Evolutionary conservation across 2,329 filamentous ascomycete species (phyloP).

Genomic region (Bipolaris oryzae): DNA sequence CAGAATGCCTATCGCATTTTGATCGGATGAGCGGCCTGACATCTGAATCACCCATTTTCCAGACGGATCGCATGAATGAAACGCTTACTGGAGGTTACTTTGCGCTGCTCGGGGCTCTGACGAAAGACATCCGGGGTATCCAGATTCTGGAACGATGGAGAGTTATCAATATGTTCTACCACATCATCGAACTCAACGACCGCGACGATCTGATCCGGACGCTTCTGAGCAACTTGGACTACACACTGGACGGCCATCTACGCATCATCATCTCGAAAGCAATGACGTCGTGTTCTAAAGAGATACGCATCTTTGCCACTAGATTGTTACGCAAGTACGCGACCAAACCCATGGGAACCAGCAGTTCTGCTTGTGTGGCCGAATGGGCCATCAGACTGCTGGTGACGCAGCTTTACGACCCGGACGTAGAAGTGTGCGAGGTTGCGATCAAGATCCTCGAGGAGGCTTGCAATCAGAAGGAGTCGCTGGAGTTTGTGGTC

Average conservation of each 20-base stretch:
- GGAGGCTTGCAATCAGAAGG: slow-evolving; percentile 92
- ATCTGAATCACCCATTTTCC: slow-evolving; percentile 87
- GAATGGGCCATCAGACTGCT: slow-evolving; percentile 96
- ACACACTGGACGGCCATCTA: slow-evolving; percentile 81
- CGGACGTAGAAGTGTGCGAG: slow-evolving; percentile 94
- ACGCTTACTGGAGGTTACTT: slow-evolving; percentile 94
- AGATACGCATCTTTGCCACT: slow-evolving; percentile 89
- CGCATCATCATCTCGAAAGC: slow-evolving; percentile 92
- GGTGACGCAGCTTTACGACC: slow-evolving; percentile 98
- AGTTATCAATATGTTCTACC: slow-evolving; percentile 99
- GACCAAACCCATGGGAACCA: slow-evolving; percentile 59
- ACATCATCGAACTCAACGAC: slow-evolving; percentile 90
- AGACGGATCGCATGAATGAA: slow-evolving; percentile 79
- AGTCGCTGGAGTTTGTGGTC: slow-evolving; percentile 92
- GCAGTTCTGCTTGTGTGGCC: slow-evolving; percentile 64
- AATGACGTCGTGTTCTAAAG: slow-evolving; percentile 85
- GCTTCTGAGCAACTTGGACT: slow-evolving; percentile 90
- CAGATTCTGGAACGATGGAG: slow-evolving; percentile 94
- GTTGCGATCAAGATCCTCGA: slow-evolving; percentile 96
- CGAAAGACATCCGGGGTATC: slow-evolving; percentile 79
- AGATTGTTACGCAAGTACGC: slow-evolving; percentile 87
- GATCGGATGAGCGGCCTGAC: slow-evolving; percentile 78
- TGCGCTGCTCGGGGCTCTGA: slow-evolving; percentile 86
- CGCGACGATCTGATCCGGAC: slow-evolving; percentile 90
- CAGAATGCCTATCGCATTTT: slow-evolving; percentile 93